A percentile compares a stretch with the other conserved stretches of the same genome.
Conservation (phyloP, 208 protist species). For the Wallacemonas sp. region DNA sequence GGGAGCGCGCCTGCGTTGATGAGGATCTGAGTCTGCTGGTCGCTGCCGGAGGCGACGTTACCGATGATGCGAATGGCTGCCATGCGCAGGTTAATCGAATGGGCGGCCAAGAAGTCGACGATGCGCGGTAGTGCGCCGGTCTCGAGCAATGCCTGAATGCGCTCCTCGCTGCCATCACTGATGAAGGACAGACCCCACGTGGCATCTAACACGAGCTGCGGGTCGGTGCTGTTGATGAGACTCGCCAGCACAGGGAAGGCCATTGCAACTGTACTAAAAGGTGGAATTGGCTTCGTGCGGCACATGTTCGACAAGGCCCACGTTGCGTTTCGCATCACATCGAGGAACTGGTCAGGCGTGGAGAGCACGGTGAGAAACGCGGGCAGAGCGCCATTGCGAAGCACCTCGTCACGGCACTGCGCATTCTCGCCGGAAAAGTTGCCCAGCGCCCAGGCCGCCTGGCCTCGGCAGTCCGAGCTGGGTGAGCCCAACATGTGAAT, state of each 20-base stretch:
- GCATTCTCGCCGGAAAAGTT: slow-evolving; percentile 98
- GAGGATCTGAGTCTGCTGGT: slow-evolving; percentile 96
- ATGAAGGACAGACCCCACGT: slow-evolving; percentile 98
- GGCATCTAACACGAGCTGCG: slow-evolving; percentile 96
- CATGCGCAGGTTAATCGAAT: slow-evolving; percentile 75
- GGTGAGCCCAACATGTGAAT: slow-evolving; percentile 91
- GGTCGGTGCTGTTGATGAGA: slow-evolving; percentile 90
- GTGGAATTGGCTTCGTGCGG: slow-evolving; percentile 95
- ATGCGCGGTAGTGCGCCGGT: slow-evolving; percentile 85
- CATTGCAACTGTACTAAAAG: slow-evolving; percentile 64
- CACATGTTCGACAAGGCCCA: slow-evolving; percentile 99
- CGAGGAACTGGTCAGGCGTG: slow-evolving; percentile 52
- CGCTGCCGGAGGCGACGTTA: slow-evolving; percentile 98
- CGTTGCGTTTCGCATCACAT: slow-evolving; percentile 92
- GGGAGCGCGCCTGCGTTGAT: slow-evolving; percentile 92
- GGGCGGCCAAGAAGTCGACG: slow-evolving; percentile 92
- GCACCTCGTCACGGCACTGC: slow-evolving; percentile 91
- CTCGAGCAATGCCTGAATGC: slow-evolving; percentile 95
- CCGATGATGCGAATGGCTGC: slow-evolving; percentile 97
- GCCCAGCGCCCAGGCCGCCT: slow-evolving; percentile 98
- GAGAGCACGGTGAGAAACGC: slow-evolving; percentile 74
- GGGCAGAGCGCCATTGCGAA: slow-evolving; percentile 77
- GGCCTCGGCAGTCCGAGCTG: slow-evolving; percentile 95
- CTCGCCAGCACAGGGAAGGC: slow-evolving; percentile 88
- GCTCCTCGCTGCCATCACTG: slow-evolving; percentile 94